Evolutionary conservation across 352 stramenopile species (phyloP), one percentile per base, ranked within the genome.

Genomic region (Globisporangium radiosum): DNA sequence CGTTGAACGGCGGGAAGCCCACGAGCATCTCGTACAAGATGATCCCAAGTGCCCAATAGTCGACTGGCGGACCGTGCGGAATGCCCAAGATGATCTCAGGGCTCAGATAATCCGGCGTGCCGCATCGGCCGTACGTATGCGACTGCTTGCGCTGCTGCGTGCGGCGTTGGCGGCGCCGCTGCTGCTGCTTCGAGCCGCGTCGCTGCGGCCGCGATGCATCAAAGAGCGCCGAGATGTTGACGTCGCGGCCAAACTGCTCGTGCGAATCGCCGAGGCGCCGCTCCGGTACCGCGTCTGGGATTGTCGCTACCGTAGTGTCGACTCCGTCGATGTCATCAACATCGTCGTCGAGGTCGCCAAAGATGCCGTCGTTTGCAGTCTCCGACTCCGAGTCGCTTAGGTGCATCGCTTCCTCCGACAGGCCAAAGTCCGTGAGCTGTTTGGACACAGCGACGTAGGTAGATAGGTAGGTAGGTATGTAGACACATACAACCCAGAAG

Each of bases 31-130:
- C 85, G 68, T 92, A 94, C 40, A 97, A 47, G 40, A 97, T 94
- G n/a, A 97, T 85, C n/a, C 89, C 89, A 7, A 96, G 73, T 4
- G 85, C 85, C 89, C 89, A 97, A 44, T 89, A 96, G 47, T 97
- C 89, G 15, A 94, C 88, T 6, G 83, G 74, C 3, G 83, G 81
- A 2, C 81, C 86, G 51, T 96, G 86, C 19, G 74, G 69, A 2
- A 75, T 60, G 4, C 81, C 70, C 6, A 86, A 69, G 52, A 97
- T 82, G 66, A 97, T 94, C 71, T 97, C 89, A 8, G 89, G 89
- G 39, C 87, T 90, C 50, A 96, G 57, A 51, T 97, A 96, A 56
- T 96, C 87, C 0, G 89, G 89, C 17, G 87, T 97, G 0, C 89
- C 89, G 37, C 87, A 92, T 25, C 81, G 75, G 8, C 87, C 80